These are phyloP conservation scores for Aspergillus brunneoviolaceus DNA, from an alignment of 2,329 filamentous ascomycete genomes.

Conservation along the genomic window DNA sequence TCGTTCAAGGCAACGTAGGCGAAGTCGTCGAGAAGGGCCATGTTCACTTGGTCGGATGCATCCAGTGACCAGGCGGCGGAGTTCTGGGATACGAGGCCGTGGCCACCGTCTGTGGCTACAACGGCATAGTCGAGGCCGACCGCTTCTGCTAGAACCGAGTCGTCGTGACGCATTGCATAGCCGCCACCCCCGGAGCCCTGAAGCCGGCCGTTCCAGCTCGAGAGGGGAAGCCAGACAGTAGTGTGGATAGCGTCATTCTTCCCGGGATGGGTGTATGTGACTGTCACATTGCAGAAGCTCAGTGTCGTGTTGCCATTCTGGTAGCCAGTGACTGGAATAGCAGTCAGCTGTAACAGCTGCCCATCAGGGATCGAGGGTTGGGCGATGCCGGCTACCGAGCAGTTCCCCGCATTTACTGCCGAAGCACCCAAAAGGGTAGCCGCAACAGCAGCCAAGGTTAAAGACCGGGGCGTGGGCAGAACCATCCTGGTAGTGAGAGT, in stretches of 20 bases:
- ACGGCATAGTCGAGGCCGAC: background rate
- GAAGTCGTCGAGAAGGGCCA: constrained; percentile 1
- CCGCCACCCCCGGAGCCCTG: constrained; percentile 9
- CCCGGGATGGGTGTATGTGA: constrained; percentile 8
- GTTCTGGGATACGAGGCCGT: background rate
- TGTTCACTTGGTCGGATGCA: background rate
- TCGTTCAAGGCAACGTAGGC: constrained; percentile 6
- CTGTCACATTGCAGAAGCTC: constrained; percentile 7
- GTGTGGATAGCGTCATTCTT: constrained; percentile 5
- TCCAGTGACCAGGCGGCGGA: background rate
- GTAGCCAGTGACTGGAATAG: constrained; percentile 4
- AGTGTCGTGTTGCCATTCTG: background rate
- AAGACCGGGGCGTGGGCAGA: background rate
- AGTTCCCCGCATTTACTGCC: background rate
- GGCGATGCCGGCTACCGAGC: constrained; percentile 5
- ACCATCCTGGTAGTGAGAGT: background rate
- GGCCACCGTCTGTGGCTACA: constrained; percentile 1
- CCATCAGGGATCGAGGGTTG: constrained; percentile 9
- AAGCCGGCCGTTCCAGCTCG: constrained; percentile 9
- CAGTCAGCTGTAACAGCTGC: constrained; percentile 6
- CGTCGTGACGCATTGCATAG: background rate
- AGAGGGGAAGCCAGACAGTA: constrained; percentile 3
- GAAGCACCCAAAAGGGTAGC: background rate
- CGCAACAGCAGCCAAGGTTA: background rate
- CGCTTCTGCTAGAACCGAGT: background rate